A percentile compares a stretch with the other conserved stretches of the same genome.
phyloP scores from a whole-genome alignment of 1,284 basidiomycete genomes.

The Ceratorhiza oryzae-sativae region DNA sequence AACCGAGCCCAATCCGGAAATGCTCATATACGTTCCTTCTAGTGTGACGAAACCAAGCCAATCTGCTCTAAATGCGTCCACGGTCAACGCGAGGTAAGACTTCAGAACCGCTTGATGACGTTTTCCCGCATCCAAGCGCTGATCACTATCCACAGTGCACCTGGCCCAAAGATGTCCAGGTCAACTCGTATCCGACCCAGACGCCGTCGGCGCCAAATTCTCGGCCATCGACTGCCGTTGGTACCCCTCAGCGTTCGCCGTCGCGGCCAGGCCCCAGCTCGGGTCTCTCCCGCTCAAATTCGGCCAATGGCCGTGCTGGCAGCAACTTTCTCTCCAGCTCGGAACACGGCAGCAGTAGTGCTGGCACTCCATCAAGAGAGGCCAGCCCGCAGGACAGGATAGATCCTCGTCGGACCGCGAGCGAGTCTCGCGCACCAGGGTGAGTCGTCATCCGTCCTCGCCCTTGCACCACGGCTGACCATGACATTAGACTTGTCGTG shows the following conservation, averaged over 20 bases:
- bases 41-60: constrained; percentile 86
- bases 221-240: constrained; percentile 40
- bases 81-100: constrained; percentile 74
- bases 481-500: constrained; percentile 20
- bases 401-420: constrained; percentile 31
- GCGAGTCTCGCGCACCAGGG: constrained; percentile 36
- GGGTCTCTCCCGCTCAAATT: constrained; percentile 32
- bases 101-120: constrained; percentile 35
- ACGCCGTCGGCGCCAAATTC: constrained; percentile 42
- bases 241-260: constrained; percentile 33
- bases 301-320: constrained; percentile 35
- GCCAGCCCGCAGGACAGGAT: constrained; percentile 36
- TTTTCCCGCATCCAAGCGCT: constrained; percentile 30
- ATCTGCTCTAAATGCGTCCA: constrained; percentile 79
- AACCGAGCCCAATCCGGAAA: constrained; percentile 4
- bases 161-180: constrained; percentile 71
- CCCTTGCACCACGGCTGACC: not conserved
- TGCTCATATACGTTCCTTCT: constrained; percentile 22
- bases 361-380: constrained; percentile 37
- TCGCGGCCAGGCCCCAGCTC: constrained; percentile 35
- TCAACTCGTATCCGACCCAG: constrained; percentile 39
- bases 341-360: constrained; percentile 37
- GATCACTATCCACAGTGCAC: constrained; percentile 63
- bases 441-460: constrained; percentile 1
- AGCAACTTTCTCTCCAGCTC: constrained; percentile 37